Evolutionary conservation across 2,329 filamentous ascomycete genomes (phyloP), one percentile per base, ranked within the genome.

Genomic region (Thermothelomyces thermophilus): DNA sequence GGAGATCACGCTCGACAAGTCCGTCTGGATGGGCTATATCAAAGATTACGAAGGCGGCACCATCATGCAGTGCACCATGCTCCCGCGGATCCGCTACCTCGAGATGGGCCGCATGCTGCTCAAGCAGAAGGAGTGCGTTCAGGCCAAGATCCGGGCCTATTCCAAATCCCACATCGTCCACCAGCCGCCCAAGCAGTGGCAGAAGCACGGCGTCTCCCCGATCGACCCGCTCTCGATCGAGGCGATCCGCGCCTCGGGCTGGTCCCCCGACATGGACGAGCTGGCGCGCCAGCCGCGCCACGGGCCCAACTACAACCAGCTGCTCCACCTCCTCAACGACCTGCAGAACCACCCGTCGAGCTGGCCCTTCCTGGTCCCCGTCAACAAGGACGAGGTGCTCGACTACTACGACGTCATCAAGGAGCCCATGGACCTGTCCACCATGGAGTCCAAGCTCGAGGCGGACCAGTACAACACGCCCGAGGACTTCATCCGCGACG

Each of bases 381-480:
- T 98, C 58, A 96, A 94, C 66, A 84, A 86, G 58, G 93, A 98
- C 62, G 93, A 97, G 58, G 93, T 98, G 0, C 83, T 89, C n/a
- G 93, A 98, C 67, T 98, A 98, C 71, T 97, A 97, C 73, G 89
- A 95, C 52, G 90, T 97, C 54, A 98, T 98, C 73, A 90, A 90
- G 64, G 87, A 95, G 66, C 93, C 93, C 31, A 98, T 98, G 93
- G 93, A 96, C 64, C 75, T 96, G 41, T 84, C 81, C 41, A 96
- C 90, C 17, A 97, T 98, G 91, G 93, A 97, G 68, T 83, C 82
- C 59, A 95, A 95, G 69, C 84, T 96, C 56, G 90, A 97, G 63
- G 88, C 89, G 34, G 93, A 97, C 68, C 80, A 91, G 63, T 98
- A 98, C 64, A 80, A 83, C 14, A 90, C 82, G 0, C 91, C 93